Conservation (phyloP, 2,329 filamentous ascomycete genomes). For the Ascochyta rabiei region DNA sequence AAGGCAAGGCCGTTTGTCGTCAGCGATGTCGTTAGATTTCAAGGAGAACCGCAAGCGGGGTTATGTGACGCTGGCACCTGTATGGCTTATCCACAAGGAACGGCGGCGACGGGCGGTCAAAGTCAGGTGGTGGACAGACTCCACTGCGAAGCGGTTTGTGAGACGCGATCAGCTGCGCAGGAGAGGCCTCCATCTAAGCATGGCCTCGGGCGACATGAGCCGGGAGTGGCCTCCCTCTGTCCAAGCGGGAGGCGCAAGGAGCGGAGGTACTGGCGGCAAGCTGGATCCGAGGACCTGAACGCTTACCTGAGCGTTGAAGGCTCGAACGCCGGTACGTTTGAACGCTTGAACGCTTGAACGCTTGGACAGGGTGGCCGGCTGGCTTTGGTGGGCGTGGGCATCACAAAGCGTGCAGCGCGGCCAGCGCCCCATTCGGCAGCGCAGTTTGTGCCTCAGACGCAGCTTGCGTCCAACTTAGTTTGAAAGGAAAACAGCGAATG, state of each 20-base stretch:
- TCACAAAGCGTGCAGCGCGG: conserved; percentile 14
- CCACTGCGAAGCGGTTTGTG: conserved; percentile 11
- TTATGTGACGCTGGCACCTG: conserved; percentile 27
- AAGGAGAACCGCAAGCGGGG: conserved; percentile 15
- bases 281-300: conserved; percentile 7
- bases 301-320: too few species aligned
- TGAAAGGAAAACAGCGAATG: conserved; percentile 2
- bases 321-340: too few species aligned
- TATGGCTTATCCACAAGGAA: conserved; percentile 22
- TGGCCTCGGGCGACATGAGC: conserved; percentile 15
- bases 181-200: conserved; percentile 21
- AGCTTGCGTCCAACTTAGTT: conserved; percentile 8
- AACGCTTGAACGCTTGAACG: too few species aligned
- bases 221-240: conserved; percentile 5
- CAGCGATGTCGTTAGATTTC: conserved; percentile 9
- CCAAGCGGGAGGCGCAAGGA: conserved; percentile 14
- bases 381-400: conserved; percentile 9
- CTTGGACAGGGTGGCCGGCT: neutral
- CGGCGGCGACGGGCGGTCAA: conserved; percentile 19
- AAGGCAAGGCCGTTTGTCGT: conserved; percentile 12
- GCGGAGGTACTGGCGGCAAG: conserved; percentile 13
- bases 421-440: conserved; percentile 6
- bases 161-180: conserved; percentile 18
- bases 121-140: conserved; percentile 22
- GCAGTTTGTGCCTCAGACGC: conserved; percentile 10